Percentiles rank a stretch among this genome's conserved stretches.
Conservation (phyloP, 1,284 basidiomycete genomes). For the Caloboletus firmus region DNA sequence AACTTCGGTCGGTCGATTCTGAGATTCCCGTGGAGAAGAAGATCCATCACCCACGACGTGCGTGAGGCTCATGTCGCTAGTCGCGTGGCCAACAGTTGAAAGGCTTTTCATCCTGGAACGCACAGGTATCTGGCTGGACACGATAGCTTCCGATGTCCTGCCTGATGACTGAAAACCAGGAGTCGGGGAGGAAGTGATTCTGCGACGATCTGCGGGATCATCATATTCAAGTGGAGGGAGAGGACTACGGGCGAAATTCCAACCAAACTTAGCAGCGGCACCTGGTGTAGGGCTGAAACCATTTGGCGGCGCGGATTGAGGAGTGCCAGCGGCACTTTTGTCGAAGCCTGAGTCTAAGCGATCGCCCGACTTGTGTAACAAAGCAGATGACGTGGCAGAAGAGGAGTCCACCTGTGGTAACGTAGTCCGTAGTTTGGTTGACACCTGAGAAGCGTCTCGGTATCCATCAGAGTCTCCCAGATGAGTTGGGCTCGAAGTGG, state of each 20-base stretch:
- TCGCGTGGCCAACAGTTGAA: slow-evolving; percentile 12
- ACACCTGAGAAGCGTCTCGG: slow-evolving; percentile 3
- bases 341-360: slow-evolving; percentile 3
- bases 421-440: slow-evolving; percentile 1
- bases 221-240: slow-evolving; percentile 45
- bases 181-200: slow-evolving; percentile 20
- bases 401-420: slow-evolving; percentile 2
- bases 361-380: slow-evolving; percentile 3
- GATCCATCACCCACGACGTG: slow-evolving; percentile 23
- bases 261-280: slow-evolving; percentile 40
- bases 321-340: not conserved
- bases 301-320: slow-evolving; percentile 1
- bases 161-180: slow-evolving; percentile 29
- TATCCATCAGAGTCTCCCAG: slow-evolving; percentile 13
- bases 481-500: slow-evolving; percentile 19
- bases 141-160: slow-evolving; percentile 22
- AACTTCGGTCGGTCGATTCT: slow-evolving; percentile 33
- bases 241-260: slow-evolving; percentile 40
- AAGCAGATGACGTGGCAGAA: not conserved
- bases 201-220: slow-evolving; percentile 31
- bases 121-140: slow-evolving; percentile 48
- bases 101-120: slow-evolving; percentile 36
- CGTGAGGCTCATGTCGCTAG: slow-evolving; percentile 33
- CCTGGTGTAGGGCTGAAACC: slow-evolving; percentile 20
- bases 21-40: slow-evolving; percentile 29